A percentile compares a stretch with the other conserved stretches of the same genome.
Evolutionary conservation across 345 rosid species (phyloP).

Genomic region (rapeseed (Brassica napus)): DNA sequence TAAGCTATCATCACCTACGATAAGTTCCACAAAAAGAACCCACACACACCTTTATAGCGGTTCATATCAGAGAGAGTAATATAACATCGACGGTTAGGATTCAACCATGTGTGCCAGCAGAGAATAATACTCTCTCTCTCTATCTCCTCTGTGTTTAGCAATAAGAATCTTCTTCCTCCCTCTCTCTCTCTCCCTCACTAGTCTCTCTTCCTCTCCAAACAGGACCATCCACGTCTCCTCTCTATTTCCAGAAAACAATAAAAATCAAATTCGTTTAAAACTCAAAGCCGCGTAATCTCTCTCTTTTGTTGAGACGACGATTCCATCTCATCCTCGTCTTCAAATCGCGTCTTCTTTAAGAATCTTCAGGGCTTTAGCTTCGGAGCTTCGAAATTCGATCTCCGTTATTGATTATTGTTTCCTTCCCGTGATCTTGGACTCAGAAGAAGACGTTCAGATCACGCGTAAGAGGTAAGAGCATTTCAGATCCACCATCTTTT

Average conservation of each 20-base stretch:
- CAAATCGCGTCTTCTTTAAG: neutral
- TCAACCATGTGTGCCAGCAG: constrained; percentile 5
- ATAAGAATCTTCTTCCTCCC: neutral
- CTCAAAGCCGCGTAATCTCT: constrained; percentile 14
- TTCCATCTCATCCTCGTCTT: neutral
- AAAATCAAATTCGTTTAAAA: constrained; percentile 21
- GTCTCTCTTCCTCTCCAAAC: neutral
- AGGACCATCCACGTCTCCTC: constrained; percentile 35
- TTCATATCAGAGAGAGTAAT: neutral
- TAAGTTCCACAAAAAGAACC: neutral
- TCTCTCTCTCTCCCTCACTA: neutral
- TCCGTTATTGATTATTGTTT: neutral
- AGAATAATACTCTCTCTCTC: neutral
- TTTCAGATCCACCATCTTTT: constrained; percentile 26
- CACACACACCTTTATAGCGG: neutral
- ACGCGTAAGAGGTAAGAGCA: constrained; percentile 10
- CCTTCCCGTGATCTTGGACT: neutral
- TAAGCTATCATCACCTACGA: neutral
- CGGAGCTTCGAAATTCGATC: neutral
- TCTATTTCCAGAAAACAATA: constrained; percentile 27
- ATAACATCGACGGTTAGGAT: neutral
- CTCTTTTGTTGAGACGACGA: neutral
- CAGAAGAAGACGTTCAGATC: constrained; percentile 2
- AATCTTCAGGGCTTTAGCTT: constrained; percentile 21
- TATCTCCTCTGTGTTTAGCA: constrained; percentile 22